These are phyloP conservation scores for Pythium aristosporum DNA, from an alignment of 352 stramenopile species.

Conservation along the genomic window DNA sequence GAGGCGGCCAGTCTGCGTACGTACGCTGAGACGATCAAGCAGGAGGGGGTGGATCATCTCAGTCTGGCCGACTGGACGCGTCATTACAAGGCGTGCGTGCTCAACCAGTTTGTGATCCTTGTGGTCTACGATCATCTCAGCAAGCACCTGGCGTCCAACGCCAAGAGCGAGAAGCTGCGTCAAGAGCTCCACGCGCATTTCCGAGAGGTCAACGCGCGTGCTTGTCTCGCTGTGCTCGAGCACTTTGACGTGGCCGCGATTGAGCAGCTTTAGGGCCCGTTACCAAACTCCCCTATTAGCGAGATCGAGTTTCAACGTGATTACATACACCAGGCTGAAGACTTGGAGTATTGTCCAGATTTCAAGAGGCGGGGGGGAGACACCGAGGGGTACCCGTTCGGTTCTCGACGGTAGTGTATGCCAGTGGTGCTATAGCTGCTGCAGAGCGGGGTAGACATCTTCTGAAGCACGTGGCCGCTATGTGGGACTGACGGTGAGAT, in stretches of 20 bases:
- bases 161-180: slow-evolving; percentile 62
- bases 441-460: too few relatives aligned
- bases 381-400: too few relatives aligned
- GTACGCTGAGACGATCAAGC: slow-evolving; percentile 39
- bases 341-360: not conserved
- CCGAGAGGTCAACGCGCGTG: slow-evolving; percentile 62
- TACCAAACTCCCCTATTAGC: too few relatives aligned
- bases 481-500: too few relatives aligned
- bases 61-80: slow-evolving; percentile 42
- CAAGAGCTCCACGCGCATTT: slow-evolving; percentile 65
- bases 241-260: slow-evolving; percentile 40
- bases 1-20: slow-evolving; percentile 41
- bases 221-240: slow-evolving; percentile 63
- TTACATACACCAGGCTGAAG: not conserved
- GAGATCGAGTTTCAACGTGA: not conserved
- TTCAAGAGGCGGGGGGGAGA: too few relatives aligned
- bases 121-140: slow-evolving; percentile 77
- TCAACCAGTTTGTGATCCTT: slow-evolving; percentile 85
- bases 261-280: not conserved
- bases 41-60: slow-evolving; percentile 25
- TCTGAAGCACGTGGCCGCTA: too few relatives aligned
- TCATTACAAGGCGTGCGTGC: slow-evolving; percentile 62
- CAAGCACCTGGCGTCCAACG: slow-evolving; percentile 75
- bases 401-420: too few relatives aligned
- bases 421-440: too few relatives aligned